A percentile compares a stretch with the other conserved stretches of the same genome.
These are phyloP conservation scores for Petrea volubilis DNA, from an alignment of 257 asterid genomes.

Conservation along the genomic window DNA sequence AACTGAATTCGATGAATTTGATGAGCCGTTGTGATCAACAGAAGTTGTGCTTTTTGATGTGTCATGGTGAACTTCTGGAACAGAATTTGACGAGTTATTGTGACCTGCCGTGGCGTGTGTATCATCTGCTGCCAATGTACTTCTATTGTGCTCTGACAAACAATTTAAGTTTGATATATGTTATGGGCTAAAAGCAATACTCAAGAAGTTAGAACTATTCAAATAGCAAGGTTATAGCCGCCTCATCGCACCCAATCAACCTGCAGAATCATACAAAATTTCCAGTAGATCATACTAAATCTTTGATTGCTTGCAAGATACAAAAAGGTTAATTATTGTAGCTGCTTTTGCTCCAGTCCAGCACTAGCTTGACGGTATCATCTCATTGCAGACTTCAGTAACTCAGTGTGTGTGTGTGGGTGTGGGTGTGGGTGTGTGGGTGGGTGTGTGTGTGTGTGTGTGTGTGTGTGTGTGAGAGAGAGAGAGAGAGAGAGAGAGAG, in stretches of 20 bases:
- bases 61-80: constrained; percentile 42
- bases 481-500: no score
- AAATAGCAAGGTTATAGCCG: constrained; percentile 6
- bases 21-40: constrained; percentile 38
- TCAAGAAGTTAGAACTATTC: neutral
- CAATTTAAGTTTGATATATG: constrained; percentile 19
- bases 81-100: constrained; percentile 38
- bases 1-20: constrained; percentile 24
- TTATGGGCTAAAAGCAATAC: neutral
- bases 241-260: constrained; percentile 11
- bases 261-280: neutral
- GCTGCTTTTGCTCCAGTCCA: neutral
- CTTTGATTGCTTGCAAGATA: neutral
- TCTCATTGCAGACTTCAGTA: no score
- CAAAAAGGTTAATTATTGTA: neutral
- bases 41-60: constrained; percentile 27
- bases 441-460: no score
- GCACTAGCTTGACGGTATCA: neutral
- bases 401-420: no score
- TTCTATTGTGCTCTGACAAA: constrained; percentile 43
- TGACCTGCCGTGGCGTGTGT: constrained; percentile 41
- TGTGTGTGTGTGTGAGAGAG: no score
- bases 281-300: neutral
- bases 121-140: constrained; percentile 39
- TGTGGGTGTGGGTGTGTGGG: no score